A percentile compares a stretch with the other conserved stretches of the same genome.
These are phyloP conservation scores for Cubamyces sp. DNA, from an alignment of 768 basidiomycete species.

Conservation along the genomic window DNA sequence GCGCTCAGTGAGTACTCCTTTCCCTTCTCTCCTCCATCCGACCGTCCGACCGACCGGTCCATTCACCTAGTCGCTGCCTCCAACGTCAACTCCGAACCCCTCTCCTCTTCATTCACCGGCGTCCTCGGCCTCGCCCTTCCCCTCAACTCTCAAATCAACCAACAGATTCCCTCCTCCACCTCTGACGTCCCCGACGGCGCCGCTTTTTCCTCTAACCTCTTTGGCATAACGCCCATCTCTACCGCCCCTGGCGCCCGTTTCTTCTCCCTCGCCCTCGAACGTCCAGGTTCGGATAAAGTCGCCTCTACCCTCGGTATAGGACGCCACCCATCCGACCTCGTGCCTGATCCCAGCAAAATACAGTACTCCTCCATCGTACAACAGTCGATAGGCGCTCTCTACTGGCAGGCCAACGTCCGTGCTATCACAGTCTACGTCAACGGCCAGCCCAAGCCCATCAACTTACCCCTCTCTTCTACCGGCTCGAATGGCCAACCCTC, in stretches of 20 bases:
- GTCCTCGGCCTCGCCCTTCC: slow-evolving; percentile 80
- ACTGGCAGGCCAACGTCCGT: slow-evolving; percentile 64
- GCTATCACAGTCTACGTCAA: slow-evolving; percentile 65
- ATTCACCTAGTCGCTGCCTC: slow-evolving; percentile 57
- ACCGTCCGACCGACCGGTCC: background rate
- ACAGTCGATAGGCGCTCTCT: slow-evolving; percentile 47
- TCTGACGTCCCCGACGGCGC: slow-evolving; percentile 65
- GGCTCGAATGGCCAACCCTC: slow-evolving; percentile 50
- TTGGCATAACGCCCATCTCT: slow-evolving; percentile 60
- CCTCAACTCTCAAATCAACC: slow-evolving; percentile 67
- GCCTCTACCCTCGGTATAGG: slow-evolving; percentile 73
- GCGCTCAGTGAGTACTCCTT: slow-evolving; percentile 59
- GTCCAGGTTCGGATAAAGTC: slow-evolving; percentile 62
- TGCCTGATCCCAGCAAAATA: slow-evolving; percentile 55
- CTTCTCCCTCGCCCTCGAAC: slow-evolving; percentile 65
- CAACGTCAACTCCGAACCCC: slow-evolving; percentile 56
- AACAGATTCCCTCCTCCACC: slow-evolving; percentile 50
- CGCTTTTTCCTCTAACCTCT: slow-evolving; percentile 68
- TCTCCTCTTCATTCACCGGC: slow-evolving; percentile 61
- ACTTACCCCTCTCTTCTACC: slow-evolving; percentile 44
- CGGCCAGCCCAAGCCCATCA: slow-evolving; percentile 44
- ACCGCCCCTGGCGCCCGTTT: slow-evolving; percentile 64
- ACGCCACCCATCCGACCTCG: slow-evolving; percentile 57
- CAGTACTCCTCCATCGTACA: slow-evolving; percentile 52
- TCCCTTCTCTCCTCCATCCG: background rate